Evolutionary conservation across 768 basidiomycete genomes (phyloP), one percentile per base, ranked within the genome.

Genomic region (Clathrus columnatus): DNA sequence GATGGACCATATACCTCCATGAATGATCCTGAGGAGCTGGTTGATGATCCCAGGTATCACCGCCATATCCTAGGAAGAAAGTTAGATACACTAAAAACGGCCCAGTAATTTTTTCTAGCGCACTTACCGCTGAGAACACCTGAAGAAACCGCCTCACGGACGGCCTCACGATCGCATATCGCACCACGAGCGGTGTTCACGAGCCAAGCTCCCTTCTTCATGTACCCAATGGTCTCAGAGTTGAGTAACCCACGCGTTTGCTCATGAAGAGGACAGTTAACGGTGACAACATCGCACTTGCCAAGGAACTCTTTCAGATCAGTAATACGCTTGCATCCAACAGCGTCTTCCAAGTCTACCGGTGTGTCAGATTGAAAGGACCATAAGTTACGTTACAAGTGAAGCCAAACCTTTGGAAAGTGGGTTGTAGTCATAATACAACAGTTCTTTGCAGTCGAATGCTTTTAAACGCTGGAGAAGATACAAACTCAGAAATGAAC

Each of bases 141-240:
- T 51, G 78, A 82, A 72, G 80, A 75, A 54, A 95, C 67, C 11
- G 91, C 90, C 0, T 67, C 82, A 3, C 84, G 83, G 57, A 94
- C 84, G 43, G 82, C 90, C 58, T 91, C 82, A 61, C 82, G 82
- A 70, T 90, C 84, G 66, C 87, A 91, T 63, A 95, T 91, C 41
- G 92, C 92, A 44, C 92, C 92, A 61, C 91, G 88, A 50, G 90
- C 89, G 27, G 90, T 91, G 79, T 95, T 95, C 65, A 95, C 85
- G 63, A 94, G 81, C 86, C 87, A 92, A 16, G 91, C 80, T 48
- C 90, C 91, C 68, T 87, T 85, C 79, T 95, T 95, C 79, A 94
- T 86, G 72, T 89, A 86, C 68, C 79, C 78, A 62, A 94, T 74
- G 42, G 91, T 82, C 36, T 92, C 88, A 41, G 79, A 75, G 73